These are phyloP conservation scores for Sequoiadendron giganteum DNA, from an alignment of 75 land plant genomes.

Conservation along the genomic window DNA sequence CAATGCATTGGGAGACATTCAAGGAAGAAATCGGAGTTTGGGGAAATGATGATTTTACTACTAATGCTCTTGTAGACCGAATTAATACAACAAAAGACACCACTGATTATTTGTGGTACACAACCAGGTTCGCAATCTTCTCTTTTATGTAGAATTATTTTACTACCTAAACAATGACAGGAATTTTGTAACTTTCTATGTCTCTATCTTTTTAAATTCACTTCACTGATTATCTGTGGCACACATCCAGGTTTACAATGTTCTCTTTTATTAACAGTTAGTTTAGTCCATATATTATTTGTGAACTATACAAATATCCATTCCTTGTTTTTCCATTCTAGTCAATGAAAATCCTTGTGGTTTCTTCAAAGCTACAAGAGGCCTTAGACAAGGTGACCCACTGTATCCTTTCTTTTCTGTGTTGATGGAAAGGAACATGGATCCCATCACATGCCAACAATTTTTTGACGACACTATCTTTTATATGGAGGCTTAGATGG, in stretches of 20 bases:
- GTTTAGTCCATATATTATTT: not conserved
- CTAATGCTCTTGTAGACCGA: slow-evolving; percentile 62
- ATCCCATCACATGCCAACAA: no score
- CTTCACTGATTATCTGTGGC: slow-evolving; percentile 82
- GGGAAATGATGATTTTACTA: slow-evolving; percentile 48
- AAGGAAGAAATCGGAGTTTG: slow-evolving; percentile 67
- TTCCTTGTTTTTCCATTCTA: no score
- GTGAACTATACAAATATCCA: no score
- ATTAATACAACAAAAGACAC: slow-evolving; percentile 82
- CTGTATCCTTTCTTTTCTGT: no score
- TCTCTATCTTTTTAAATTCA: not conserved
- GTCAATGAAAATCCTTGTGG: no score
- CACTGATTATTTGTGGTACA: slow-evolving; percentile 93
- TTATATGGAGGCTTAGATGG: no score
- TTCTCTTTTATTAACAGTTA: not conserved
- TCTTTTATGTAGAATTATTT: not conserved
- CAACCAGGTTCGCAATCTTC: slow-evolving; percentile 53
- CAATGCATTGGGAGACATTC: slow-evolving; percentile 61
- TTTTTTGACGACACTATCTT: no score
- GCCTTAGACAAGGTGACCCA: no score
- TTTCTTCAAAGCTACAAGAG: no score
- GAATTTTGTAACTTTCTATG: not conserved
- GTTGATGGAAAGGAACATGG: no score
- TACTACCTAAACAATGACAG: slow-evolving; percentile 2
- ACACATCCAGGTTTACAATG: slow-evolving; percentile 57